Evolutionary conservation across 176 grass and related monocot genomes (phyloP).

Genomic region (Lolium multiflorum): DNA sequence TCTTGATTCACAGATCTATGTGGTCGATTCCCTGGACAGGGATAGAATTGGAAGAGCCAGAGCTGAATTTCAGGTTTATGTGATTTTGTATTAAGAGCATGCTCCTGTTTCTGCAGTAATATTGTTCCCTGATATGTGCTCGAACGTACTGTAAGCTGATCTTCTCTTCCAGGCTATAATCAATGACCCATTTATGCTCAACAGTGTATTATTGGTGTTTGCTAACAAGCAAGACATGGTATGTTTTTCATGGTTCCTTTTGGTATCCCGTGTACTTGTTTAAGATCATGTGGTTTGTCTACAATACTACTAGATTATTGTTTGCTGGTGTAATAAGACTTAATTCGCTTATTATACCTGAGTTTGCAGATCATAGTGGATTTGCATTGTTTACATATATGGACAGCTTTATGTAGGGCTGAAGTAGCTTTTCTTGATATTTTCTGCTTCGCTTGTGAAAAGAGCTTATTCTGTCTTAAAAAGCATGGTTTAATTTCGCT

Average conservation of each 20-base stretch:
- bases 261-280: neutral
- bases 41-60: conserved; percentile 86
- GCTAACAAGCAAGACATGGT: conserved; percentile 98
- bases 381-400: conserved; percentile 17
- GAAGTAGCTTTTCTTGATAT: neutral
- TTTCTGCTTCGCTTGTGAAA: neutral
- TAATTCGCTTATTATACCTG: neutral
- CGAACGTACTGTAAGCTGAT: conserved; percentile 29
- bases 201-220: conserved; percentile 80
- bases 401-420: neutral
- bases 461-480: neutral
- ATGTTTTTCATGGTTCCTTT: conserved; percentile 37
- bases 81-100: neutral
- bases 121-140: conserved; percentile 26
- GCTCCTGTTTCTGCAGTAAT: conserved; percentile 16
- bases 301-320: neutral
- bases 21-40: conserved; percentile 88
- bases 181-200: conserved; percentile 94
- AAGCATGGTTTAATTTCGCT: neutral
- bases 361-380: neutral
- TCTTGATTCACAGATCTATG: conserved; percentile 66
- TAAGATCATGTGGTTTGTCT: neutral
- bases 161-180: conserved; percentile 76
- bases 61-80: conserved; percentile 75
- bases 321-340: neutral